Evolutionary conservation across 495 filamentous ascomycete species (phyloP).

Genomic region (Copromyces sp.): DNA sequence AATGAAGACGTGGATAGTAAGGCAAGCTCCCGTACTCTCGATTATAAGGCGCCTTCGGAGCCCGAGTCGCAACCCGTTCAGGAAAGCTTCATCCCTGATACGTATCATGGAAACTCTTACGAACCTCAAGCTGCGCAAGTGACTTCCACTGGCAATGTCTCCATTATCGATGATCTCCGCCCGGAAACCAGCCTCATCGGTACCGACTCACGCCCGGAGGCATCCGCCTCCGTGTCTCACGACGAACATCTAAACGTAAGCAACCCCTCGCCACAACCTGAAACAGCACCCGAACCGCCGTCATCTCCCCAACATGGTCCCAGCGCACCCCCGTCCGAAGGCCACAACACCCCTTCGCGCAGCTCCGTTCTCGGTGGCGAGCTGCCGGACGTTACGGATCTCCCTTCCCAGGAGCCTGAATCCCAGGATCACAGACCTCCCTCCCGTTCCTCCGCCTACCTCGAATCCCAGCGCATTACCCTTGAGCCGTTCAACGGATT

Average conservation of each 20-base stretch:
- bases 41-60: constrained; percentile 5
- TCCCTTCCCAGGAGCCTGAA: not conserved
- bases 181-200: constrained; percentile 17
- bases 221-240: constrained; percentile 10
- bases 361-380: not conserved
- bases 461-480: constrained; percentile 17
- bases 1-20: not conserved
- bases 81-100: constrained; percentile 14
- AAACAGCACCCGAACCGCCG: constrained; percentile 12
- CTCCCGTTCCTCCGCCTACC: not conserved
- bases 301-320: not conserved
- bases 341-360: not conserved
- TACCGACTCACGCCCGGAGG: constrained; percentile 15
- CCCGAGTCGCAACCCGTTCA: not conserved
- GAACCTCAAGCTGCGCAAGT: constrained; percentile 2
- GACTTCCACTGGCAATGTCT: not conserved
- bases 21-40: constrained; percentile 5
- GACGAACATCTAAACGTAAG: constrained; percentile 7
- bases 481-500: constrained; percentile 21
- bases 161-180: constrained; percentile 16
- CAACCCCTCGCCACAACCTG: constrained; percentile 22
- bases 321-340: constrained; percentile 1
- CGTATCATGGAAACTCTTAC: not conserved
- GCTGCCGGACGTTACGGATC: not conserved
- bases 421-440: not conserved